Conservation (phyloP, 2,329 filamentous ascomycete species). For the Trichophyton equinum region DNA sequence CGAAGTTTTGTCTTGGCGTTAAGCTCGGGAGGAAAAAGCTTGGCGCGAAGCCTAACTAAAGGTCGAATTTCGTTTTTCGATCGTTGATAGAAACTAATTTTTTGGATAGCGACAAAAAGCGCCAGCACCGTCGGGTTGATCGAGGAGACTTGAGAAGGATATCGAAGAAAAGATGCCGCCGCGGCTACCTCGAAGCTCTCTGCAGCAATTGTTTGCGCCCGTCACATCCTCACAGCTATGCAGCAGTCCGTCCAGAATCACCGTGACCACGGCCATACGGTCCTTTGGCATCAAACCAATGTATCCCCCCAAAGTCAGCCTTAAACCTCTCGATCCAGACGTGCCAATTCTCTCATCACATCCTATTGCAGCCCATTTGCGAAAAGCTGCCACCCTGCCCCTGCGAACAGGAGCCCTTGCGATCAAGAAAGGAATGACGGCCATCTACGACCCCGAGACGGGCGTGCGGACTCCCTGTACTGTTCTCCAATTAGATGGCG, state of each 20-base stretch:
- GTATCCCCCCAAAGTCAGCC: conserved; percentile 38
- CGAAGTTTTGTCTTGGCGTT: neutral
- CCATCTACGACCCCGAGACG: conserved; percentile 64
- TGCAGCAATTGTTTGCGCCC: conserved; percentile 20
- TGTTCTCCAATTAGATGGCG: conserved; percentile 82
- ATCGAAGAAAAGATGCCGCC: conserved; percentile 21
- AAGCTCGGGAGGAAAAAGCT: neutral
- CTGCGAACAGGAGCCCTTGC: conserved; percentile 70
- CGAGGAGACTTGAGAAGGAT: neutral
- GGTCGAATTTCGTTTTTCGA: neutral
- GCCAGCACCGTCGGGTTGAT: neutral
- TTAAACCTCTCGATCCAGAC: conserved; percentile 41
- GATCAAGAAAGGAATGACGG: conserved; percentile 92
- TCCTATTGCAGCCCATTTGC: conserved; percentile 46
- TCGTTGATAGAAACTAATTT: neutral
- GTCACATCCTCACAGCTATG: conserved; percentile 5
- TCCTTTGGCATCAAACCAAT: conserved; percentile 46
- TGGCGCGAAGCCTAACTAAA: neutral
- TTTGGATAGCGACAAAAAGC: neutral
- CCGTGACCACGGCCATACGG: conserved; percentile 17
- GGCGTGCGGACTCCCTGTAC: conserved; percentile 74
- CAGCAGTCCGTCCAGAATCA: neutral
- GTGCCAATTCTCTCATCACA: conserved; percentile 44
- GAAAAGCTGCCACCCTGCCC: conserved; percentile 46
- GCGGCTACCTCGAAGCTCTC: conserved; percentile 23